A percentile compares a stretch with the other conserved stretches of the same genome.
These are phyloP conservation scores for Ogataea dorogensis DNA, from an alignment of 805 yeast genomes.

Conservation along the genomic window DNA sequence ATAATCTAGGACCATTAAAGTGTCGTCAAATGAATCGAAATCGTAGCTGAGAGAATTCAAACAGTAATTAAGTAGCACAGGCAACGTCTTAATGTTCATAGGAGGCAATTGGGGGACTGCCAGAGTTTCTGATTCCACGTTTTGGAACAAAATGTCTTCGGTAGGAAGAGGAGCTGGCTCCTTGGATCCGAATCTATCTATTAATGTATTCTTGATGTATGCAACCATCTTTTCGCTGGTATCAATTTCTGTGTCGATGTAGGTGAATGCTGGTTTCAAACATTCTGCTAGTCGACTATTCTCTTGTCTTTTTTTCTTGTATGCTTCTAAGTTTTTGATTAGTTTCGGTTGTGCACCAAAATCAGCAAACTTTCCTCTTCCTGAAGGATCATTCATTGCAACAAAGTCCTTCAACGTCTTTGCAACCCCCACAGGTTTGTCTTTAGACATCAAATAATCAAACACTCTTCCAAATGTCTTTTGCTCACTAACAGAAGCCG, in stretches of 20 bases:
- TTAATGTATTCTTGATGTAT: constrained; percentile 20
- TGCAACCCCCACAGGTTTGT: constrained; percentile 25
- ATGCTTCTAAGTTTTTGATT: constrained; percentile 7
- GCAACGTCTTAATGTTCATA: constrained; percentile 26
- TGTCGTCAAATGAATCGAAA: constrained; percentile 30
- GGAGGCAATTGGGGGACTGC: constrained; percentile 24
- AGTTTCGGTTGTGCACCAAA: constrained; percentile 4
- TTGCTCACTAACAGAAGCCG: constrained; percentile 33
- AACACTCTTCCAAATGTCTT: constrained; percentile 33
- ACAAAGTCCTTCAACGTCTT: constrained; percentile 28
- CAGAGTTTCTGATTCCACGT: constrained; percentile 8
- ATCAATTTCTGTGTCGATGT: constrained; percentile 23
- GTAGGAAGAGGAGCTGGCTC: neutral
- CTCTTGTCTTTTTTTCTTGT: constrained; percentile 10
- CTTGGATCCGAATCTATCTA: constrained; percentile 19
- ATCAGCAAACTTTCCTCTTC: constrained; percentile 2
- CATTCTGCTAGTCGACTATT: constrained; percentile 14
- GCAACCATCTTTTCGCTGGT: constrained; percentile 22
- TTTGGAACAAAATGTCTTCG: neutral
- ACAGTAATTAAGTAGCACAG: constrained; percentile 28
- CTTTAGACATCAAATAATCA: constrained; percentile 26
- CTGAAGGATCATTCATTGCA: constrained; percentile 13
- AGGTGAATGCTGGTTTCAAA: constrained; percentile 22
- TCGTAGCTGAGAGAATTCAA: constrained; percentile 32
- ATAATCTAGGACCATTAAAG: constrained; percentile 21